These are phyloP conservation scores for Leccinum variicolor DNA, from an alignment of 768 basidiomycete genomes.

Conservation along the genomic window DNA sequence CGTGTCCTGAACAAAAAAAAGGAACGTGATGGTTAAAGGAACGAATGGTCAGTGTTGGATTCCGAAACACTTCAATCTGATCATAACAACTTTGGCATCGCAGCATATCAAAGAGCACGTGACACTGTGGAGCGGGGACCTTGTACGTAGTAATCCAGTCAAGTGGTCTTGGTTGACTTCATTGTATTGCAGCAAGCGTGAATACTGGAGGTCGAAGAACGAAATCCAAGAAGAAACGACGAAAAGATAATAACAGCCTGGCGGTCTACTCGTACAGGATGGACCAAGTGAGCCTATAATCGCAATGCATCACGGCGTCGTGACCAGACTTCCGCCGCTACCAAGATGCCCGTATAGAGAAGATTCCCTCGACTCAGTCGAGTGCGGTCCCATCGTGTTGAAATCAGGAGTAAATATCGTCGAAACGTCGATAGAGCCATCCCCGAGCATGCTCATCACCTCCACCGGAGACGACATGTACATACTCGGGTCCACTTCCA, in stretches of 20 bases:
- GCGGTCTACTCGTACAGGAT: constrained; percentile 16
- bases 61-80: background rate
- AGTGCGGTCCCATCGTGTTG: constrained; percentile 21
- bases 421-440: constrained; percentile 34
- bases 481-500: constrained; percentile 50
- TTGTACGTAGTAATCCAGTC: background rate
- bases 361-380: constrained; percentile 23
- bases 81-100: background rate
- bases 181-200: background rate
- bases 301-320: constrained; percentile 23
- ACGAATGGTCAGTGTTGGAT: background rate
- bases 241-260: constrained; percentile 3
- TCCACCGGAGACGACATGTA: constrained; percentile 56
- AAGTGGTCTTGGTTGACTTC: background rate
- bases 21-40: background rate
- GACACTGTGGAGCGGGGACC: background rate
- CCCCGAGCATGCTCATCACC: constrained; percentile 60
- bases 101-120: constrained; percentile 4
- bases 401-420: constrained; percentile 33
- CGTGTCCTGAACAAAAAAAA: background rate
- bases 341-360: constrained; percentile 26
- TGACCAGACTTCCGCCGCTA: constrained; percentile 19
- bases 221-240: background rate
- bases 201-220: background rate
- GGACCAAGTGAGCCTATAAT: constrained; percentile 1